phyloP scores from a whole-genome alignment of 202 grass and related monocot species.

The Hordeum pubiflorum region DNA sequence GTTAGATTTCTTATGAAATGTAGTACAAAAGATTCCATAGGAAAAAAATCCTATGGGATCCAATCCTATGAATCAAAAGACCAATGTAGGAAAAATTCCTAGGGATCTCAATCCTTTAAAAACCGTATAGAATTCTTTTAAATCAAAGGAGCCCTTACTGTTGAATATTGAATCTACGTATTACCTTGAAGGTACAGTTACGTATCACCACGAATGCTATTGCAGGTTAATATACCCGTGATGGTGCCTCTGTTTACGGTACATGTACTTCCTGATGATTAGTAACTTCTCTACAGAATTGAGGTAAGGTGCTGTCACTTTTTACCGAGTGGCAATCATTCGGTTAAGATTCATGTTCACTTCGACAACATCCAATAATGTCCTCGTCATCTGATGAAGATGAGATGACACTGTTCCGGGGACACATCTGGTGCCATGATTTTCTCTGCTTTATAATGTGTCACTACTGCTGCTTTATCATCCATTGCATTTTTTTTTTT shows the following conservation, averaged over 20 bases:
- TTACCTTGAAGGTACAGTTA: not conserved
- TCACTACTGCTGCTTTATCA: not conserved
- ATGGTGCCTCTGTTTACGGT: not conserved
- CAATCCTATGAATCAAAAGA: no score
- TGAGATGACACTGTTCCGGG: not conserved
- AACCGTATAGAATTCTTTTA: no score
- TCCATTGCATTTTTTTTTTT: not conserved
- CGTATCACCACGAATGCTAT: no score
- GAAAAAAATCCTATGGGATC: no score
- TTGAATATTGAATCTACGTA: not conserved
- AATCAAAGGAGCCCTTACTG: not conserved
- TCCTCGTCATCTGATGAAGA: conserved; percentile 20
- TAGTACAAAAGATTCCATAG: no score
- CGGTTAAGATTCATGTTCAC: not conserved
- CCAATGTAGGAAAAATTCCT: no score
- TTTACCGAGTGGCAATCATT: conserved; percentile 15
- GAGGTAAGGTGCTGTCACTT: not conserved
- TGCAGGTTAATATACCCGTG: not conserved
- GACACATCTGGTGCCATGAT: not conserved
- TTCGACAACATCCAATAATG: conserved; percentile 20
- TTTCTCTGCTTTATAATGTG: not conserved
- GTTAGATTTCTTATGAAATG: no score
- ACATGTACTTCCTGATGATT: not conserved
- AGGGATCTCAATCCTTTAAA: no score
- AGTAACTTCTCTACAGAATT: not conserved